These are phyloP conservation scores for Fusarium floridanum DNA, from an alignment of 2,329 filamentous ascomycete genomes.

Conservation along the genomic window DNA sequence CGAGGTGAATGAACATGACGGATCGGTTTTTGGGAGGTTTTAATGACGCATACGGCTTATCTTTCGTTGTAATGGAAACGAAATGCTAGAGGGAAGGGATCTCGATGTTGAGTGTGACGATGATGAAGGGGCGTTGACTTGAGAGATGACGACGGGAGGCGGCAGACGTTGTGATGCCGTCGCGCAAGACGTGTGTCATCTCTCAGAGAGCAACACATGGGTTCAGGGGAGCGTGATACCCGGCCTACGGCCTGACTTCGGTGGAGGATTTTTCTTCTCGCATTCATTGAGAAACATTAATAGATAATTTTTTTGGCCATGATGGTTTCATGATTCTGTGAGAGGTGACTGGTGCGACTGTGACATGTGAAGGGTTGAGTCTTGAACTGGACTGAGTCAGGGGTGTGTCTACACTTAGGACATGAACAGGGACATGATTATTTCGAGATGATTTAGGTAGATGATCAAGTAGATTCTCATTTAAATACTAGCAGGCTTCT, in stretches of 20 bases:
- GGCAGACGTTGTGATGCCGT: conserved; percentile 24
- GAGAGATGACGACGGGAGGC: conserved; percentile 24
- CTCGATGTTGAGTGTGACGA: conserved; percentile 34
- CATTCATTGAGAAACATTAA: conserved; percentile 48
- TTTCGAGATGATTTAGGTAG: background rate
- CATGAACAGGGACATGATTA: background rate
- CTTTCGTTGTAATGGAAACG: conserved; percentile 52
- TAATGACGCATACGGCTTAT: conserved; percentile 53
- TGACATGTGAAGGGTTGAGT: background rate
- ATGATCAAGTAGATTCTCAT: background rate
- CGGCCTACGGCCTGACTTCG: conserved; percentile 40
- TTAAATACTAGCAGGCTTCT: background rate
- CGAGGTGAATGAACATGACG: conserved; percentile 48
- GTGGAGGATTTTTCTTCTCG: conserved; percentile 47
- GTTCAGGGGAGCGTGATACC: conserved; percentile 43
- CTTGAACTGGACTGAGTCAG: background rate
- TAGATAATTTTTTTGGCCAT: conserved; percentile 46
- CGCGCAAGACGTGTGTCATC: conserved; percentile 8
- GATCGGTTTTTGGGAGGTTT: conserved; percentile 47
- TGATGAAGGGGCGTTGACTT: conserved; percentile 25
- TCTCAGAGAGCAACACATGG: conserved; percentile 31
- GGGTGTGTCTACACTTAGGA: no score
- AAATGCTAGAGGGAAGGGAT: conserved; percentile 45
- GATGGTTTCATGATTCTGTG: background rate
- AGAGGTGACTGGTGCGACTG: background rate